These are phyloP conservation scores for Trichoderma citrinoviride DNA, from an alignment of 2,329 filamentous ascomycete genomes.

Conservation along the genomic window DNA sequence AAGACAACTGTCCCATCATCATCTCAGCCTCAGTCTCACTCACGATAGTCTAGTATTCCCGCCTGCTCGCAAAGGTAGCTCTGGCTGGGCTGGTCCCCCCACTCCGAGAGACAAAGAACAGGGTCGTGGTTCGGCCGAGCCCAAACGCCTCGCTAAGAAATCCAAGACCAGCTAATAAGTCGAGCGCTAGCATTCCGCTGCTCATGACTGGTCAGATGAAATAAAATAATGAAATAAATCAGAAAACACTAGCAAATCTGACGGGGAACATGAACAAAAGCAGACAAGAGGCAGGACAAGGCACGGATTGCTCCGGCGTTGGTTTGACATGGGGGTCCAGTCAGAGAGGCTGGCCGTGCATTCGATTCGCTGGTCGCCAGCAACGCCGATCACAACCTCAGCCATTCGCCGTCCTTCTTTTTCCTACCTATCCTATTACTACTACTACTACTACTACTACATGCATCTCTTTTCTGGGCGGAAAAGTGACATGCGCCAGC, in stretches of 20 bases:
- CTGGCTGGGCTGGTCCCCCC: neutral
- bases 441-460: too few species aligned
- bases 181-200: too few species aligned
- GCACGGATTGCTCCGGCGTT: constrained; percentile 11
- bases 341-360: too few species aligned
- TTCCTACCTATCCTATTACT: too few species aligned
- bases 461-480: neutral
- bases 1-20: too few species aligned
- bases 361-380: neutral
- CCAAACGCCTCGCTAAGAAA: constrained; percentile 3
- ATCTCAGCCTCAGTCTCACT: too few species aligned
- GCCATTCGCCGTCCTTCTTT: neutral
- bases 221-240: neutral
- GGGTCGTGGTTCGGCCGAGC: constrained; percentile 15
- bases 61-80: neutral
- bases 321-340: constrained; percentile 20
- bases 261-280: neutral
- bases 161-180: neutral
- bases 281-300: neutral
- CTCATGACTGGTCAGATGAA: too few species aligned
- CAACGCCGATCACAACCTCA: constrained; percentile 19
- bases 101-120: neutral
- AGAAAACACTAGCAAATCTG: neutral
- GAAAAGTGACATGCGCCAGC: constrained; percentile 7
- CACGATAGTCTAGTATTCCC: too few species aligned